Base-by-base conservation (phyloP, 768 basidiomycete species). In the Xerocomus potaroensis region DNA sequence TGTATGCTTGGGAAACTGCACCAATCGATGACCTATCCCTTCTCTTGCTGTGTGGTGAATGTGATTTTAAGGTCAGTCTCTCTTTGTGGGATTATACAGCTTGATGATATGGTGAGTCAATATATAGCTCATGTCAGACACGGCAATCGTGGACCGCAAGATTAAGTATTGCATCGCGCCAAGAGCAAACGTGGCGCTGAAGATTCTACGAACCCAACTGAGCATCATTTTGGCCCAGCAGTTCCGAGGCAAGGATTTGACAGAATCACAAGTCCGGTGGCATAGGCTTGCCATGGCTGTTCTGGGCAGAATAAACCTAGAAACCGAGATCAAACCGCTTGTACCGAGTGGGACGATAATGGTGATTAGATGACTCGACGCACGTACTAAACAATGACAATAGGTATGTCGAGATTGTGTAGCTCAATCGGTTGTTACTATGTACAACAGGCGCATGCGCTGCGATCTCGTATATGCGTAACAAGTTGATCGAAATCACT, bases 1-100 rank as follows among this genome's bases (percentile, higher is more conserved):
- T 94, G 22, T 95, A 91, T 66, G 88, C 79, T 15, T 96, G 92
- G 92, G 95, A 98, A 66, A 91, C 87, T 0, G 83, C 90, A 6
- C 89, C 92, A 5, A 79, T 89, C 8, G 89, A 96, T 52, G 90
- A 95, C 55, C 65, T 88, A 22, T 80, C 90, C 4, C 64, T 98
- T 42, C 60, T 91, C 22, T 71, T 97, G 15, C 69, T 97, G 1
- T 97, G 93, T 49, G 95, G 95, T 8, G 95, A 97, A 51, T 72
- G 77, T 19, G 95, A 97, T 47, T 85, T 89, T 71, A 93, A 87
- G 79, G 91, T 82, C 63, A 45, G 72, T 51, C 15, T 11, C 24
- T 43, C 1, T 47, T 23, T 39, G 14, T 34, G 18, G 37, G 24
- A 39, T 48, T 10, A 16, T 22, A 11, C 24, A 26, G 36, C 43